These are phyloP conservation scores for Blastobotrys illinoisensis DNA, from an alignment of 1,139 yeast genomes.

Conservation along the genomic window DNA sequence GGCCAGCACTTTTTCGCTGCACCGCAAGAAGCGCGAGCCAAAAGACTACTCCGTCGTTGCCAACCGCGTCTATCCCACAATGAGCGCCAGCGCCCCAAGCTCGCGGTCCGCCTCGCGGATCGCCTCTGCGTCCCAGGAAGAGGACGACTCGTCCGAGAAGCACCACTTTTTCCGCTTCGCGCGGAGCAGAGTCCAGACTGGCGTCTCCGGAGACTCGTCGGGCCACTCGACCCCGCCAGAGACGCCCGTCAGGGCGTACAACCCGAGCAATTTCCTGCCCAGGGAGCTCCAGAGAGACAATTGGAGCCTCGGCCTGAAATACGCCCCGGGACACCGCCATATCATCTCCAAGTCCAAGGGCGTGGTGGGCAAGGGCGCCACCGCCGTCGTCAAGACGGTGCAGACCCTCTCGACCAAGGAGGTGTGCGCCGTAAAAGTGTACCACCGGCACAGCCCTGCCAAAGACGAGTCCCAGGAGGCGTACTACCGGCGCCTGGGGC, in stretches of 20 bases:
- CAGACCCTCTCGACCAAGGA: constrained; percentile 32
- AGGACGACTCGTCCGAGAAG: not conserved
- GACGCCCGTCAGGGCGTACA: not conserved
- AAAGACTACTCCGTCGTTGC: not conserved
- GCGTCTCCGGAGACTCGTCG: not conserved
- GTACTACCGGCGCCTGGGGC: constrained; percentile 63
- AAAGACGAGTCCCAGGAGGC: constrained; percentile 42
- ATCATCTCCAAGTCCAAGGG: constrained; percentile 7
- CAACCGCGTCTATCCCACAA: not conserved
- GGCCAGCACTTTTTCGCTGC: not conserved
- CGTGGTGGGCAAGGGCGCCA: constrained; percentile 27
- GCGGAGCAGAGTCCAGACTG: not conserved
- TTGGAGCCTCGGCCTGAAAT: constrained; percentile 18
- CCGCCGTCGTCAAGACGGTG: constrained; percentile 27
- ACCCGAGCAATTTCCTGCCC: constrained; percentile 18
- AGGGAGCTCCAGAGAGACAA: constrained; percentile 11
- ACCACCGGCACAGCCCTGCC: constrained; percentile 39
- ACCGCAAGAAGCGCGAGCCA: not conserved
- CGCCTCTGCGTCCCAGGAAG: not conserved
- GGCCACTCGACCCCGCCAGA: not conserved
- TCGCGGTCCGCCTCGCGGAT: not conserved
- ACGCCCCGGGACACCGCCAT: constrained; percentile 16
- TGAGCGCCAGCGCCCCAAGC: constrained; percentile 1
- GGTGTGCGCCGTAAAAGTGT: constrained; percentile 68
- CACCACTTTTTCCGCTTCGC: not conserved